Evolutionary conservation across 306 rosid genomes (phyloP), one percentile per base, ranked within the genome.

Genomic region (Lathyrus oleraceus): DNA sequence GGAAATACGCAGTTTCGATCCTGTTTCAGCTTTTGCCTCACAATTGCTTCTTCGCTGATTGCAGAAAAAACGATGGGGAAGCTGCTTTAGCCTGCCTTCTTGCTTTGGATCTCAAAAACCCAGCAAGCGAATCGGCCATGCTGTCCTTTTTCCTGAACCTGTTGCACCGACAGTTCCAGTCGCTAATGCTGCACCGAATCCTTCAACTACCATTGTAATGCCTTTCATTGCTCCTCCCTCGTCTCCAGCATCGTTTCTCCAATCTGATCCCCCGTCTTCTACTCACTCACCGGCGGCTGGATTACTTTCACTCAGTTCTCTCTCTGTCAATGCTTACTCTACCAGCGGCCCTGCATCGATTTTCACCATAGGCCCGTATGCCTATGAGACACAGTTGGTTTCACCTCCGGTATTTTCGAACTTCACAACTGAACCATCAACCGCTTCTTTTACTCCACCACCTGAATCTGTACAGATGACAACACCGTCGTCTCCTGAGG

Each of bases 141-240:
- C 96, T 20, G 95, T 88, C 21, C 96, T 90, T 60, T 95, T 88
- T 78, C 99, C 99, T 0, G 99, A 94, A 82, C 88, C 94, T 15
- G 78, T 78, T 54, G 84, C 78, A 51, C 38, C 91, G 12, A 71
- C 85, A 65, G 84, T 84, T 67, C 80, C 81, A 30, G 87, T 76
- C 44, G 69, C 91, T 78, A 67, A 82, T 27, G 56, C 74, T 3
- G 83, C 84, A 73, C 85, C 83, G 35, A 78, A 86, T 73, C 76
- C 85, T 70, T 85, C 99, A 49, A 80, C 85, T 21, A 66, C 88
- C 62, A 80, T 87, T 77, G 81, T 85, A 67, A 58, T 85, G 66
- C 99, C 99, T 27, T 94, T 94, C 79, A 90, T 90, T 56, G 99
- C 83, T 21, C 98, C 99, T 71, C 97, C 99, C 3, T 94, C 99